Conservation (phyloP, 2,329 filamentous ascomycete genomes). For the Neofusicoccum parvum region DNA sequence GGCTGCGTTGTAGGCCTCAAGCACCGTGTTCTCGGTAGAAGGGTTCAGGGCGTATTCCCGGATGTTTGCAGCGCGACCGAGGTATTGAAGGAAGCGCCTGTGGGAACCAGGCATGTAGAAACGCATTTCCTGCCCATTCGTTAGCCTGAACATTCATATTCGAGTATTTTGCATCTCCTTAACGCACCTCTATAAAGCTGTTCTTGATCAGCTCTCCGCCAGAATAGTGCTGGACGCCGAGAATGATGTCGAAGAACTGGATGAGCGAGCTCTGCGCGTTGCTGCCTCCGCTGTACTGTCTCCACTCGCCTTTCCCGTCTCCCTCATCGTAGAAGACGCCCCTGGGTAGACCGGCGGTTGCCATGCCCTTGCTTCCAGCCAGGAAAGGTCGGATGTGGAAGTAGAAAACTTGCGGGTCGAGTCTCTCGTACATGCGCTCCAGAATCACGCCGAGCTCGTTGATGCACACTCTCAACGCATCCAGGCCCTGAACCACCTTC, state of each 20-base stretch:
- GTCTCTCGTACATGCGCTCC: slow-evolving; percentile 55
- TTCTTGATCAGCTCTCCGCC: slow-evolving; percentile 37
- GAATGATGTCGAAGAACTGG: slow-evolving; percentile 56
- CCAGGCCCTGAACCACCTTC: slow-evolving; percentile 26
- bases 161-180: too few relatives aligned
- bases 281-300: slow-evolving; percentile 55
- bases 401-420: slow-evolving; percentile 53
- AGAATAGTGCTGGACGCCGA: slow-evolving; percentile 52
- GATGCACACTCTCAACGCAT: slow-evolving; percentile 42
- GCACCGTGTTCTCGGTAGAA: slow-evolving; percentile 37
- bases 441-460: slow-evolving; percentile 44
- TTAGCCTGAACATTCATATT: slow-evolving; percentile 21
- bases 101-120: slow-evolving; percentile 58
- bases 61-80: slow-evolving; percentile 50
- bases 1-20: slow-evolving; percentile 50
- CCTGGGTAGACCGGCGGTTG: slow-evolving; percentile 50
- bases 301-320: slow-evolving; percentile 51
- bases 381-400: slow-evolving; percentile 55
- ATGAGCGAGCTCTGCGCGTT: slow-evolving; percentile 59
- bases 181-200: not conserved
- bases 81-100: slow-evolving; percentile 51
- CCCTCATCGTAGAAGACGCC: slow-evolving; percentile 58
- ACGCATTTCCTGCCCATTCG: slow-evolving; percentile 49
- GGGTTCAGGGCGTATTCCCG: slow-evolving; percentile 46
- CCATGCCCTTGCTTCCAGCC: slow-evolving; percentile 58